Base-by-base conservation (phyloP, 2,329 filamentous ascomycete genomes). In the Cladobotryum protrusum region DNA sequence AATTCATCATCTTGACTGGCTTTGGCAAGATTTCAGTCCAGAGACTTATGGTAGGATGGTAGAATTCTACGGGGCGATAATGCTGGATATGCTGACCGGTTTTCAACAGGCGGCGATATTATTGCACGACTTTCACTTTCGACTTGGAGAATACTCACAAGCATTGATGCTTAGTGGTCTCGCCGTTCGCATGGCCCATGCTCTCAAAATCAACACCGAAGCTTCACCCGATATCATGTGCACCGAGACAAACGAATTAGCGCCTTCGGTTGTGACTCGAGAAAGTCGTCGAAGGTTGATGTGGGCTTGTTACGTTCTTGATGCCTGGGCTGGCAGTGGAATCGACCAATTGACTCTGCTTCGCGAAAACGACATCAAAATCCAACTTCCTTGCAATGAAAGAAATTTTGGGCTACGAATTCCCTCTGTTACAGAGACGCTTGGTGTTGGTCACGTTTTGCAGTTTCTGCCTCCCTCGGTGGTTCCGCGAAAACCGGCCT, bases 261-360 rank as follows among this genome's bases (percentile, higher is more conserved):
- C 61, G 1, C 66, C 66, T 0, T 68, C 68, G 0, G 64, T 68
- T 0, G 67, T 69, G 5, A 61, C 67, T 40, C 61, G 67, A 17
- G 68, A 71, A 52, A 67, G 67, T 18, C 66, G 68, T 1, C 58
- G 68, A 12, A 64, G 68, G 12, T 63, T 71, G 8, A 71, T 71
- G 68, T 71, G 68, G 68, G 68, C 68, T 9, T 71, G 68, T 52
- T 71, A 71, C 44, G 66, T 70, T 13, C 60, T 71, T 15, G 68
- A 71, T 51, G 67, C 68, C 3, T 70, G 67, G 66, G 67, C 68
- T 2, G 67, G 68, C 18, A 69, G 64, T 44, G 68, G 68, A 41
- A 63, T 65, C 34, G 68, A 71, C 47, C 67, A 70, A 49, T 53
- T 70, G 14, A 69, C 67, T 1, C 59, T 70, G 19, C 60, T 70